Percentiles rank a stretch among this genome's conserved stretches.
These are phyloP conservation scores for Pseudopyricularia javanii DNA, from an alignment of 2,329 filamentous ascomycete genomes.

Conservation along the genomic window DNA sequence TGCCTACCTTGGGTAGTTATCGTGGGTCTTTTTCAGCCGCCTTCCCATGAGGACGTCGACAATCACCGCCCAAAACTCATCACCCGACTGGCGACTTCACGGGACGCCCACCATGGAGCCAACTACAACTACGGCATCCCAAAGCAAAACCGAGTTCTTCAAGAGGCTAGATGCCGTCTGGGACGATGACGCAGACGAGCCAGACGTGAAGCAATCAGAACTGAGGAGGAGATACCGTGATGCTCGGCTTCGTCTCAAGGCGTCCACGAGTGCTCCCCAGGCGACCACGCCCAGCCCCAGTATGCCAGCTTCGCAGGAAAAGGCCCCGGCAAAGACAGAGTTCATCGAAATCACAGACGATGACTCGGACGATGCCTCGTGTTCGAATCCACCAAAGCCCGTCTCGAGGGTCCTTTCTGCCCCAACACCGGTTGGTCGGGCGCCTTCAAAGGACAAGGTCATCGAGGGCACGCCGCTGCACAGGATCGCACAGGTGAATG, in stretches of 20 bases:
- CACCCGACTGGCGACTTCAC: neutral
- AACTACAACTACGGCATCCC: constrained; percentile 3
- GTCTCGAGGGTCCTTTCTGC: neutral
- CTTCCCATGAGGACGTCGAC: too few species aligned
- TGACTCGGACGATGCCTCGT: neutral
- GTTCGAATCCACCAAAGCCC: neutral
- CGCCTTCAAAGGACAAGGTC: constrained; percentile 3
- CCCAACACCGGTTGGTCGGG: neutral
- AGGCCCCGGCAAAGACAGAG: neutral
- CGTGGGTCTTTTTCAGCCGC: too few species aligned
- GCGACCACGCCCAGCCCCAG: neutral
- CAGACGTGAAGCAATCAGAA: constrained; percentile 16
- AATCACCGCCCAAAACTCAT: too few species aligned
- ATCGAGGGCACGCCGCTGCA: constrained; percentile 11
- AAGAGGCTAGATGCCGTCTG: constrained; percentile 21
- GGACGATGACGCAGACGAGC: constrained; percentile 13
- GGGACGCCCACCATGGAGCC: constrained; percentile 5
- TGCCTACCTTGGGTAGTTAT: too few species aligned
- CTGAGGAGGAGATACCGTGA: constrained; percentile 17
- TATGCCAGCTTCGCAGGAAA: neutral
- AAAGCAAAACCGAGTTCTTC: constrained; percentile 34
- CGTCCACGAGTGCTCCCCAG: neutral
- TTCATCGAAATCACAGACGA: neutral
- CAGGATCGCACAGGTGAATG: constrained; percentile 2
- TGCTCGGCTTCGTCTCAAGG: neutral